Conservation (phyloP, 768 basidiomycete genomes). For the Lentinula sp. region DNA sequence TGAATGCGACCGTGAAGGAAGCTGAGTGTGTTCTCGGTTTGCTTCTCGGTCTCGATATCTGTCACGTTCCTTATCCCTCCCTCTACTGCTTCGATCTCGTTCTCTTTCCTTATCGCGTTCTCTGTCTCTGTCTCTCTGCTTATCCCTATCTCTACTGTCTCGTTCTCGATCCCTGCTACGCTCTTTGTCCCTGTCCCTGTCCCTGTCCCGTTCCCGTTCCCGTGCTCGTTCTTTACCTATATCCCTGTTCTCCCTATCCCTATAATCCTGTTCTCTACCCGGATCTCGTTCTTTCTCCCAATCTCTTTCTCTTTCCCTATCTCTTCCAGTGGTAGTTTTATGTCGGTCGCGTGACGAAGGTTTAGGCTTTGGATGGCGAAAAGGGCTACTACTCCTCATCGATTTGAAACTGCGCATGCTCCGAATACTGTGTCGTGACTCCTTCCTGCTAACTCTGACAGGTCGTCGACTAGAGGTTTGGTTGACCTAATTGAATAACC, state of each 20-base stretch:
- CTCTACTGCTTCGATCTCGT: neutral
- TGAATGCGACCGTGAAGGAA: neutral
- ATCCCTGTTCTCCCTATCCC: neutral
- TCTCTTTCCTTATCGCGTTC: neutral
- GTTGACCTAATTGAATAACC: neutral
- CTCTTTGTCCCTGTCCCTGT: neutral
- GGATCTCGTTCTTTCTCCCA: neutral
- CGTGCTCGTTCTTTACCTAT: neutral
- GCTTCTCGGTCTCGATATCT: neutral
- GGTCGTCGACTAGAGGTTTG: neutral
- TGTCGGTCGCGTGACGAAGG: neutral
- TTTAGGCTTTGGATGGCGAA: neutral
- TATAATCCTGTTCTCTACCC: neutral
- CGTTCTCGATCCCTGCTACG: neutral
- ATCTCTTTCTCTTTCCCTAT: neutral
- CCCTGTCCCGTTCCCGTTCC: neutral
- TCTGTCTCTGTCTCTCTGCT: neutral
- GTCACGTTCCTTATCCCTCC: neutral
- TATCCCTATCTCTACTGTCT: neutral
- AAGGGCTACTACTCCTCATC: neutral
- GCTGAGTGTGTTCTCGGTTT: neutral
- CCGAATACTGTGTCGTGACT: neutral
- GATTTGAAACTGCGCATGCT: neutral
- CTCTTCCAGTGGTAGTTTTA: neutral
- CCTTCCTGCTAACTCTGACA: neutral